A percentile compares a stretch with the other conserved stretches of the same genome.
phyloP scores from a whole-genome alignment of 768 basidiomycete genomes.

The Candolleomyces eurysporus region DNA sequence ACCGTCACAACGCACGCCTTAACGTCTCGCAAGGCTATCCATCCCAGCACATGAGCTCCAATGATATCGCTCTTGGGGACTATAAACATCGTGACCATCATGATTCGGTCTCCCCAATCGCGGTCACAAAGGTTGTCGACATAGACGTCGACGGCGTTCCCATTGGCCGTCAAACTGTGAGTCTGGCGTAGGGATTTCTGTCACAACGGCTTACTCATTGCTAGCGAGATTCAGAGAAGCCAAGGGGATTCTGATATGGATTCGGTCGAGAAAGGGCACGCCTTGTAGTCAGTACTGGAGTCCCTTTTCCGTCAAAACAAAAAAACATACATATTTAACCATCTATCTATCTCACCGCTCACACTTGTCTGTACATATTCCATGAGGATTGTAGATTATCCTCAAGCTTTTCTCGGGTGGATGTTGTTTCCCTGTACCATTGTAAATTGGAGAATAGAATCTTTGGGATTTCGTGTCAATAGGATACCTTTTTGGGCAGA shows the following conservation, averaged over 20 bases:
- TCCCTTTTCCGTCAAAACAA: too few species aligned
- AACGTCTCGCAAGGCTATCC: background rate
- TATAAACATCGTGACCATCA: conserved; percentile 15
- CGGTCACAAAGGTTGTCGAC: conserved; percentile 20
- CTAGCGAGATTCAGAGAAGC: background rate
- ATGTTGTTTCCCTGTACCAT: too few species aligned
- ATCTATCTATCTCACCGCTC: too few species aligned
- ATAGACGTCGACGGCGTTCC: conserved; percentile 16
- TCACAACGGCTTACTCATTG: background rate
- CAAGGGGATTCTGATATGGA: background rate
- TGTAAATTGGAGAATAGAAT: too few species aligned
- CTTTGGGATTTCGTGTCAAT: too few species aligned
- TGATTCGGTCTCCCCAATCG: conserved; percentile 7
- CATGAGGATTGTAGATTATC: too few species aligned
- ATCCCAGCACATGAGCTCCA: background rate
- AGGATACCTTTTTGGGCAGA: too few species aligned
- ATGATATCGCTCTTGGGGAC: conserved; percentile 19
- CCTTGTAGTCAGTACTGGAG: background rate
- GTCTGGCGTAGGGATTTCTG: background rate
- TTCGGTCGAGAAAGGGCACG: background rate
- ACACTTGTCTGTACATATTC: too few species aligned
- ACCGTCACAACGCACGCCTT: background rate
- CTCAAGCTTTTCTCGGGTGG: too few species aligned
- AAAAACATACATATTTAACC: too few species aligned
- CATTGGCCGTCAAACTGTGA: conserved; percentile 1